These are phyloP conservation scores for Mychonastes homosphaera DNA, from an alignment of 139 green algal species.

Conservation along the genomic window DNA sequence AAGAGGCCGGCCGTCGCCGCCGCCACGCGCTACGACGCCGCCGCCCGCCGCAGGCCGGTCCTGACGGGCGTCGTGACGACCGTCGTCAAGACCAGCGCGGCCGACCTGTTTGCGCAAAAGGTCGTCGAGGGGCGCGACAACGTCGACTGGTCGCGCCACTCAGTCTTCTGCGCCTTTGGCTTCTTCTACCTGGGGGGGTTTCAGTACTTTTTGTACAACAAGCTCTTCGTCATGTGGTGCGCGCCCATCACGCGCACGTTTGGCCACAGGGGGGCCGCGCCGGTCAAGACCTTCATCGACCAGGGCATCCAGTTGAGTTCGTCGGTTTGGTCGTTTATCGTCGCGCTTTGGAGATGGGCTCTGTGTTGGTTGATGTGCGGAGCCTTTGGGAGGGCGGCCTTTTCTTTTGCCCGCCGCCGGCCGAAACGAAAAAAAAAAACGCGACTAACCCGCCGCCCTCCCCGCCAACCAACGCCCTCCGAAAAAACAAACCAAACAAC, in stretches of 20 bases:
- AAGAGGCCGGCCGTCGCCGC: slow-evolving; percentile 29
- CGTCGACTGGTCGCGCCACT: slow-evolving; percentile 66
- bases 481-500: not conserved
- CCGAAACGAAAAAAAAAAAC: no score
- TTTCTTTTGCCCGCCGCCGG: no score
- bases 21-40: slow-evolving; percentile 43
- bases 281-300: slow-evolving; percentile 79
- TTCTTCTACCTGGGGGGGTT: slow-evolving; percentile 74
- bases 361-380: no score
- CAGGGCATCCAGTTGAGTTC: slow-evolving; percentile 63
- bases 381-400: no score
- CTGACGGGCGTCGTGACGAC: slow-evolving; percentile 66
- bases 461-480: not conserved
- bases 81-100: slow-evolving; percentile 70
- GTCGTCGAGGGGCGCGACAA: slow-evolving; percentile 64
- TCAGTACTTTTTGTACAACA: slow-evolving; percentile 82
- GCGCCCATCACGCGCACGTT: slow-evolving; percentile 47
- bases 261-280: slow-evolving; percentile 53
- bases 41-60: slow-evolving; percentile 46
- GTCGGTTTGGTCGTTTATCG: no score
- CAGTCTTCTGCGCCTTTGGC: slow-evolving; percentile 68
- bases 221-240: slow-evolving; percentile 65
- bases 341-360: no score
- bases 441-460: not conserved
- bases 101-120: slow-evolving; percentile 86